Percentiles rank a stretch among this genome's conserved stretches.
phyloP scores from a whole-genome alignment of 2,329 filamentous ascomycete genomes.

The Colletotrichum limetticola region DNA sequence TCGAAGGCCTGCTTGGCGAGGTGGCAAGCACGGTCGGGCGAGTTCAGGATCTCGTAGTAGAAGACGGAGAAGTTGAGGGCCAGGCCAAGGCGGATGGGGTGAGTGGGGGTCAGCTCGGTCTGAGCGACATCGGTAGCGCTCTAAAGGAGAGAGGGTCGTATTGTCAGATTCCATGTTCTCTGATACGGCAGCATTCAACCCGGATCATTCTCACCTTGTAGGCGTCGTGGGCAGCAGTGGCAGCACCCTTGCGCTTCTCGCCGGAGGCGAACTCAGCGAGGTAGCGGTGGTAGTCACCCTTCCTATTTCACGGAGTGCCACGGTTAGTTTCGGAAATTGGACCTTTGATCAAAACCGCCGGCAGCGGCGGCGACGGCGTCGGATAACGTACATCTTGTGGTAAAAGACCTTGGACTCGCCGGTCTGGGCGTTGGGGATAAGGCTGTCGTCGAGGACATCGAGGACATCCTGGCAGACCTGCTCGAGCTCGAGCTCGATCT shows the following conservation, averaged over 20 bases:
- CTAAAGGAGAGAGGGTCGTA: conserved; percentile 54
- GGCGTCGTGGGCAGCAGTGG: conserved; percentile 89
- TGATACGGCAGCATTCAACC: background rate
- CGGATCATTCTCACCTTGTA: conserved; percentile 83
- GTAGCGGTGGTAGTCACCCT: conserved; percentile 97
- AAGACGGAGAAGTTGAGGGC: conserved; percentile 99
- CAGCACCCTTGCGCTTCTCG: conserved; percentile 90
- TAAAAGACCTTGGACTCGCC: conserved; percentile 99
- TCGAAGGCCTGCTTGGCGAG: conserved; percentile 99
- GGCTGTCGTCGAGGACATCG: conserved; percentile 89
- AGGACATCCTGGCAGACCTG: conserved; percentile 98
- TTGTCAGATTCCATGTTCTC: conserved; percentile 1
- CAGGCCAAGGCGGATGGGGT: conserved; percentile 97
- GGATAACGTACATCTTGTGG: conserved; percentile 92
- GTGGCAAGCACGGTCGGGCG: conserved; percentile 96
- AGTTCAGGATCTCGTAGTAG: conserved; percentile 99
- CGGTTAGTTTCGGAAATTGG: conserved; percentile 19
- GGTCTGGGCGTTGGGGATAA: conserved; percentile 95
- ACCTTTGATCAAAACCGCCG: background rate
- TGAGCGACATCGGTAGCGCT: conserved; percentile 98
- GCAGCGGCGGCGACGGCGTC: background rate
- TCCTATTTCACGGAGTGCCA: conserved; percentile 66
- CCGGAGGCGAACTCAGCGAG: conserved; percentile 92
- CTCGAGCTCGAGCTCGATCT: conserved; percentile 98
- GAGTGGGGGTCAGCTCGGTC: conserved; percentile 95